A percentile compares a stretch with the other conserved stretches of the same genome.
Evolutionary conservation across 306 rosid genomes (phyloP).

Genomic region (Acacia melanoxylon): DNA sequence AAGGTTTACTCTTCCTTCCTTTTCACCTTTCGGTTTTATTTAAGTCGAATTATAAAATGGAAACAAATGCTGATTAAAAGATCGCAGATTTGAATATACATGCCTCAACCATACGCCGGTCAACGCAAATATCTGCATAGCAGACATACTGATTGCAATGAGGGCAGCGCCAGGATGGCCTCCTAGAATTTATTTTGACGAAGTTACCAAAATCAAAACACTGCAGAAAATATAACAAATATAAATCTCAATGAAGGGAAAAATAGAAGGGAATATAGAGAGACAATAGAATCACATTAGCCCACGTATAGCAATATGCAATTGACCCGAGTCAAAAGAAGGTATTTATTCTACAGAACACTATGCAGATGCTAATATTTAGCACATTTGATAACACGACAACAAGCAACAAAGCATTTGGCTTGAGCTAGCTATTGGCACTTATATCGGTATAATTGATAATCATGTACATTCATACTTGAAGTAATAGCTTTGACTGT

Average conservation of each 20-base stretch:
- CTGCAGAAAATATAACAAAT: constrained; percentile 46
- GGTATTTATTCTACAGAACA: constrained; percentile 8
- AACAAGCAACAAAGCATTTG: background rate
- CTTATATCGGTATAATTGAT: too few relatives aligned
- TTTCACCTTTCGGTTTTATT: background rate
- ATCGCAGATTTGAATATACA: constrained; percentile 44
- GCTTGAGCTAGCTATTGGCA: background rate
- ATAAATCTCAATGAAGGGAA: constrained; percentile 20
- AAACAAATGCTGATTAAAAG: constrained; percentile 28
- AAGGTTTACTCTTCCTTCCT: constrained; percentile 11
- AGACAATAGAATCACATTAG: constrained; percentile 3
- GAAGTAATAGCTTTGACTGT: background rate
- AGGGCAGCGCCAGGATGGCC: constrained; percentile 98
- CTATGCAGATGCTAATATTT: background rate
- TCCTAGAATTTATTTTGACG: constrained; percentile 65
- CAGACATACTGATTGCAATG: constrained; percentile 81
- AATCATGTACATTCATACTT: background rate
- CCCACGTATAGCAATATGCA: background rate
- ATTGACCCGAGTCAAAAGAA: constrained; percentile 10
- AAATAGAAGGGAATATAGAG: background rate
- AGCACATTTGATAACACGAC: background rate
- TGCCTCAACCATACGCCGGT: constrained; percentile 84
- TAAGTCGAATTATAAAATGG: constrained; percentile 17
- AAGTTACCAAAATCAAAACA: constrained; percentile 86
- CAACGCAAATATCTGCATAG: constrained; percentile 73